Evolutionary conservation across 495 filamentous ascomycete species (phyloP).

Genomic region (Friedmanniomyces endolithicus): DNA sequence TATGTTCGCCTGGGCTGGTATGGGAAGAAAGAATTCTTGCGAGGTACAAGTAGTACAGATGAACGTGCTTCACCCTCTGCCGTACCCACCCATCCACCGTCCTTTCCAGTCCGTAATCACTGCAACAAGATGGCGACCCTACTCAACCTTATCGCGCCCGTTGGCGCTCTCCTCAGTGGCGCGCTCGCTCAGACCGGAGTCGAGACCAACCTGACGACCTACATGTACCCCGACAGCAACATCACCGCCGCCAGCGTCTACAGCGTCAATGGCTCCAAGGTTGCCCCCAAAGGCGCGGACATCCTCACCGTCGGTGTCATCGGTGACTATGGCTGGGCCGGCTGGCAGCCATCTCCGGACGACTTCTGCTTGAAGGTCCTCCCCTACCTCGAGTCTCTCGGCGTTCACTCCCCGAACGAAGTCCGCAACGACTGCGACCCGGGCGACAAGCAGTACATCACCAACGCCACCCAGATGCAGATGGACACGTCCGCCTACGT

Average conservation of each 20-base stretch:
- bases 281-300: not conserved
- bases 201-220: not conserved
- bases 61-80: too few species aligned
- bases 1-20: too few species aligned
- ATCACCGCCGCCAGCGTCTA: not conserved
- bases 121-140: not conserved
- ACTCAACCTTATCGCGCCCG: not conserved
- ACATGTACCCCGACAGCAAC: slow-evolving; percentile 3
- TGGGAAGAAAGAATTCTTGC: too few species aligned
- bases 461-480: slow-evolving; percentile 1
- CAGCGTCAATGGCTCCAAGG: not conserved
- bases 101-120: too few species aligned
- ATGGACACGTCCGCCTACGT: not conserved
- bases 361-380: slow-evolving; percentile 1
- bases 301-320: slow-evolving; percentile 2
- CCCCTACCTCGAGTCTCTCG: not conserved
- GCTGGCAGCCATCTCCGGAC: slow-evolving; percentile 2
- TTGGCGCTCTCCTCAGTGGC: not conserved
- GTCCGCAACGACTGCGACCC: not conserved
- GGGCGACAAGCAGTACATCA: slow-evolving; percentile 4
- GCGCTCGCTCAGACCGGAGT: not conserved
- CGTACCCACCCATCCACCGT: too few species aligned
- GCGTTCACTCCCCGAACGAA: not conserved
- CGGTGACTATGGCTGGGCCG: not conserved
- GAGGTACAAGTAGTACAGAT: too few species aligned